Evolutionary conservation across 768 basidiomycete genomes (phyloP).

Genomic region (Podaxis rugospora): DNA sequence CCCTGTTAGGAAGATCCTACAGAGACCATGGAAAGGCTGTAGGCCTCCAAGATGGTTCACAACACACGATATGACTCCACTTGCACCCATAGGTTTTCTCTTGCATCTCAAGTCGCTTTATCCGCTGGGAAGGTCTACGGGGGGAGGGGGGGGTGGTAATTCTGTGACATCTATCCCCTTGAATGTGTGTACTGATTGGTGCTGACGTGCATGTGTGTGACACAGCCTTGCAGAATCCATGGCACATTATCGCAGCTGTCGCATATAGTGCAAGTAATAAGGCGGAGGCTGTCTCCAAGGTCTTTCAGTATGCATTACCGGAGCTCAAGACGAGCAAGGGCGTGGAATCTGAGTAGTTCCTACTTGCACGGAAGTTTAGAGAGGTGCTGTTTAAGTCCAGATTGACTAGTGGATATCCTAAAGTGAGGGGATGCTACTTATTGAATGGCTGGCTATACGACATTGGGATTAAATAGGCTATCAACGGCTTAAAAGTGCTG

Average conservation of each 20-base stretch:
- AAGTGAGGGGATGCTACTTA: conserved; percentile 29
- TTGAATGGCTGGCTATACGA: background rate
- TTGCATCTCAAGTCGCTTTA: background rate
- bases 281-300: conserved; percentile 51
- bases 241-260: conserved; percentile 56
- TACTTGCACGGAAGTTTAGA: conserved; percentile 50
- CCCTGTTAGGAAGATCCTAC: no score
- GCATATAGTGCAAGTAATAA: conserved; percentile 55
- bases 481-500: conserved; percentile 51
- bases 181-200: background rate
- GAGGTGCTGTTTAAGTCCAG: conserved; percentile 64
- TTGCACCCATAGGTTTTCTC: conserved; percentile 14
- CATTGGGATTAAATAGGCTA: conserved; percentile 31
- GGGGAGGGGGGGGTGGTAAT: background rate
- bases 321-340: conserved; percentile 32
- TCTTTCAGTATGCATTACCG: conserved; percentile 45
- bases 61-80: background rate
- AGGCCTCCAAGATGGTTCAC: no score
- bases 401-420: conserved; percentile 51
- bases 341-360: background rate
- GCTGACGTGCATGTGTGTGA: background rate
- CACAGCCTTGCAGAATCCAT: conserved; percentile 38
- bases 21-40: background rate
- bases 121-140: background rate
- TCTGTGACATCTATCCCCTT: background rate